Evolutionary conservation across 2,329 filamentous ascomycete species (phyloP), one percentile per base, ranked within the genome.

Genomic region (Sclerotinia nivalis): DNA sequence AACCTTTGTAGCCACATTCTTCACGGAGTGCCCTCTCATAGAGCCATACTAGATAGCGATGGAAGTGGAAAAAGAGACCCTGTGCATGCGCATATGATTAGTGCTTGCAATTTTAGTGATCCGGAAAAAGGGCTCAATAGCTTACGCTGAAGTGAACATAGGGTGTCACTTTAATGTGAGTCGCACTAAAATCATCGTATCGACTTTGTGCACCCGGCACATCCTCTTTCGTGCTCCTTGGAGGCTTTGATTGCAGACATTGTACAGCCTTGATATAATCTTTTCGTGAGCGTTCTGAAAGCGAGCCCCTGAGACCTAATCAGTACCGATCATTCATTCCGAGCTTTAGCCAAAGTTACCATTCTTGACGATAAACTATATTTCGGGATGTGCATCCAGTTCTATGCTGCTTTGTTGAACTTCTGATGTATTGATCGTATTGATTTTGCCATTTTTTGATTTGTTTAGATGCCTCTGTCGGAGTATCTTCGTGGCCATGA

Each of bases 1-100:
- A 76, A 20, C 82, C 83, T 2, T 73, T 78, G 73, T 84, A 84
- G 25, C 80, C 80, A 69, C 83, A 84, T 66, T 82, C 79, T 3
- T 81, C 74, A 58, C 78, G 76, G 6, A 84, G 77, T 37, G 80
- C 81, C 70, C 80, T 75, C 71, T 84, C 83, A 69, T 81, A 84
- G 22, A 80, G 75, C 68, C 77, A 79, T 56, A 80, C 76, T 72
- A 80, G 83, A 71, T 81, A 81, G 54, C 83, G 79, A 70, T 84
- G 83, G 4, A 59, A 64, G 10, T 68, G 18, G 10, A 59, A 28
- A 22, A 61, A 66, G 79, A 74, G 55, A 31, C 55, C 66, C 65
- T 68, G 10, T 20, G 1, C n/a, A n/a, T n/a, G n/a, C n/a, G n/a
- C n/a, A n/a, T n/a, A 13, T 68, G 4, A 18, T 65, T 40, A 65